Evolutionary conservation across 1,284 basidiomycete species (phyloP).

Genomic region (Cerioporus squamosus): DNA sequence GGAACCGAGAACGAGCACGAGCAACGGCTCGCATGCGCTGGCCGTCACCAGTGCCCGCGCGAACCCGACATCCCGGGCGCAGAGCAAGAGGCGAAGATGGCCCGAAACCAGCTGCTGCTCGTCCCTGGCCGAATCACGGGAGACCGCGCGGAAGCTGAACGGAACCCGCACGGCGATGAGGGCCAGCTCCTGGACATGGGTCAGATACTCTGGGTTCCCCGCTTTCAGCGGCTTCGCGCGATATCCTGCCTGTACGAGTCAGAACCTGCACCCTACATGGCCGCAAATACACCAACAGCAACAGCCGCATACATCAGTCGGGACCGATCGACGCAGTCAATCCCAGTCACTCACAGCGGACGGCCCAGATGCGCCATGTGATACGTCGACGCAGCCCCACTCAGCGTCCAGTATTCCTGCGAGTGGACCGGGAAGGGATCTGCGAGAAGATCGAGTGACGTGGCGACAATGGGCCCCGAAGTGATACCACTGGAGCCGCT

Average conservation of each 20-base stretch:
- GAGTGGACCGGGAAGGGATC: neutral
- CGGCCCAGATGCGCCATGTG: neutral
- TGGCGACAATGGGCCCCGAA: neutral
- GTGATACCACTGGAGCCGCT: neutral
- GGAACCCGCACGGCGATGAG: conserved; percentile 34
- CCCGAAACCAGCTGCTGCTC: conserved; percentile 33
- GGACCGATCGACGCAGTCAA: too few relatives aligned
- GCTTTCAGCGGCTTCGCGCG: too few relatives aligned
- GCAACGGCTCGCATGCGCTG: conserved; percentile 31
- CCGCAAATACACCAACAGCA: conserved; percentile 1
- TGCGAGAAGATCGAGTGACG: neutral
- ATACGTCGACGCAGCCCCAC: neutral
- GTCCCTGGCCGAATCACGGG: neutral
- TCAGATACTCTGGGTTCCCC: too few relatives aligned
- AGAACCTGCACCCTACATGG: conserved; percentile 5
- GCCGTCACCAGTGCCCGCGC: conserved; percentile 29
- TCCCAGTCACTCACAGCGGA: neutral
- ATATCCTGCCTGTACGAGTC: conserved; percentile 18
- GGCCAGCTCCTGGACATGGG: conserved; percentile 20
- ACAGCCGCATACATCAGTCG: neutral
- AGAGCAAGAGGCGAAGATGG: conserved; percentile 37
- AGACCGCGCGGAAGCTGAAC: conserved; percentile 32
- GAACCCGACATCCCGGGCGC: conserved; percentile 20
- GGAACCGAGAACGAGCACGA: conserved; percentile 8
- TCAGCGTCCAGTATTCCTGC: neutral